Evolutionary conservation across 176 grass and related monocot species (phyloP).

Genomic region (Guadua angustifolia): DNA sequence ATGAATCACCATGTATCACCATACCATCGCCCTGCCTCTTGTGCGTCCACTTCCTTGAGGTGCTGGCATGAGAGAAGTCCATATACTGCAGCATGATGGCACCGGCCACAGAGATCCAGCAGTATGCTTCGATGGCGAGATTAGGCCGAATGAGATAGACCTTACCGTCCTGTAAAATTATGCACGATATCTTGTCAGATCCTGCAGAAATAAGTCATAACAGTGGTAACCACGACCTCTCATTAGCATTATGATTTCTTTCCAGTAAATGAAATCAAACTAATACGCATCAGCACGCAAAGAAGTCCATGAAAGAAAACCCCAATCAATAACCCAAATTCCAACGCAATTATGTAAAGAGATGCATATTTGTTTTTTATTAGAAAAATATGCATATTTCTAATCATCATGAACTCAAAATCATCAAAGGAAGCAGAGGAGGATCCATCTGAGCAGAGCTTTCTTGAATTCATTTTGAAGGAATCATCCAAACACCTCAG

Average conservation of each 20-base stretch:
- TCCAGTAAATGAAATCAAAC: not conserved
- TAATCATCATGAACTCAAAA: not conserved
- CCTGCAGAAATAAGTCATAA: not conserved
- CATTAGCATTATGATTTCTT: not conserved
- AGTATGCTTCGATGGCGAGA: conserved; percentile 39
- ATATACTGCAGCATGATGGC: conserved; percentile 77
- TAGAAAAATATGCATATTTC: not conserved
- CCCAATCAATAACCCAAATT: not conserved
- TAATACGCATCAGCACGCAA: not conserved
- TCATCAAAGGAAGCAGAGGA: not conserved
- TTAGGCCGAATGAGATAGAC: conserved; percentile 19
- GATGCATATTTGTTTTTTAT: too few relatives aligned
- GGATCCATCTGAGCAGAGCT: not conserved
- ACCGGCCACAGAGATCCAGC: conserved; percentile 31
- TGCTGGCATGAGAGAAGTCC: conserved; percentile 73
- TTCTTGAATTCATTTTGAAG: conserved; percentile 24
- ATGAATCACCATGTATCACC: conserved; percentile 34
- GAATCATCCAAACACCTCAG: not conserved
- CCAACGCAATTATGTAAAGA: not conserved
- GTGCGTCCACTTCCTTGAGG: conserved; percentile 67
- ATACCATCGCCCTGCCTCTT: conserved; percentile 70
- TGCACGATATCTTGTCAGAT: conserved; percentile 24
- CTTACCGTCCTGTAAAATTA: conserved; percentile 40
- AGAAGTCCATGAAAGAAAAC: not conserved
- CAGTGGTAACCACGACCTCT: not conserved